These are phyloP conservation scores for Paraphoma sp. DNA, from an alignment of 2,329 filamentous ascomycete species.

Conservation along the genomic window DNA sequence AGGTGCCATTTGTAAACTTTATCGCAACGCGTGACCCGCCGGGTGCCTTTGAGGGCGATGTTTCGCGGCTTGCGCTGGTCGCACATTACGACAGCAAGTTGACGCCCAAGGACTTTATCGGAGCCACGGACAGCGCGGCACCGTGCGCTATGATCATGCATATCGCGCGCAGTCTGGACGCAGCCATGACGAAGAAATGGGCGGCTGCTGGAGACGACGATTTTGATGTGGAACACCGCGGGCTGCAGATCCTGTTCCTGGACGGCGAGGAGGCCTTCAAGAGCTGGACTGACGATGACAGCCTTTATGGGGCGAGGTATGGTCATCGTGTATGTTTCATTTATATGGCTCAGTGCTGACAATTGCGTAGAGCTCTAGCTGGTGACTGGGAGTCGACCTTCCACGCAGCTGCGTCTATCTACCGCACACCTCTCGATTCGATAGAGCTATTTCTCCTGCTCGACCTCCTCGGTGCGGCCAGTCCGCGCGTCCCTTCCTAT, in stretches of 20 bases:
- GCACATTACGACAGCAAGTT: constrained; percentile 94
- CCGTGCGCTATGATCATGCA: constrained; percentile 96
- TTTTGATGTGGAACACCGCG: constrained; percentile 70
- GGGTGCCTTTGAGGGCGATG: constrained; percentile 74
- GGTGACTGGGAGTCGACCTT: constrained; percentile 78
- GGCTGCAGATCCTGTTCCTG: constrained; percentile 87
- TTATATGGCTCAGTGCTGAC: constrained; percentile 1
- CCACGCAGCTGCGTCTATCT: constrained; percentile 75
- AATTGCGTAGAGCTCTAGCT: constrained; percentile 67
- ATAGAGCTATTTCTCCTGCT: constrained; percentile 91
- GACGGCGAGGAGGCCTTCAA: constrained; percentile 95
- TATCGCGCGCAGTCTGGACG: constrained; percentile 79
- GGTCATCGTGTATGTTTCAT: constrained; percentile 18
- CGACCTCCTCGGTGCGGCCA: constrained; percentile 77
- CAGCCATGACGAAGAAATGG: constrained; percentile 86
- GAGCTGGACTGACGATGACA: constrained; percentile 80
- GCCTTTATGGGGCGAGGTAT: constrained; percentile 85
- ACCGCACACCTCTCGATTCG: constrained; percentile 75
- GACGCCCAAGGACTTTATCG: constrained; percentile 84
- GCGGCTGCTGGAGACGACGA: constrained; percentile 59
- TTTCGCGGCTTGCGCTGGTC: constrained; percentile 82
- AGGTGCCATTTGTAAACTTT: constrained; percentile 86
- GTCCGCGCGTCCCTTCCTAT: constrained; percentile 81
- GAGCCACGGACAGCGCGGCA: constrained; percentile 90
- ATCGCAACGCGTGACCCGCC: constrained; percentile 92